These are phyloP conservation scores for Apiospora phragmitis DNA, from an alignment of 2,329 filamentous ascomycete genomes.

Conservation along the genomic window DNA sequence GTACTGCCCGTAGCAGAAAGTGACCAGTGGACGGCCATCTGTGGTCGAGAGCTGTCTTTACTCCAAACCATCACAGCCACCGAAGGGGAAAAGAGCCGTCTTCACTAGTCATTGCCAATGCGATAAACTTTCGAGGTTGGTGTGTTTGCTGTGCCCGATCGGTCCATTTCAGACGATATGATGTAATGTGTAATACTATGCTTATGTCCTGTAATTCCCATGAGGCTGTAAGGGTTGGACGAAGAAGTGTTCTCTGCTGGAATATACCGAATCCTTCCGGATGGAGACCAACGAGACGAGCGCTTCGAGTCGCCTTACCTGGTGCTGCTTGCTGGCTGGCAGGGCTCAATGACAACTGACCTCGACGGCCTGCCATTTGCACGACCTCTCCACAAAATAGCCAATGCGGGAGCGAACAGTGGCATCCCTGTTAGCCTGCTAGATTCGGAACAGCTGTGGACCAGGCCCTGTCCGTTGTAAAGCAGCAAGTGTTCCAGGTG, in stretches of 20 bases:
- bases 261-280: not conserved
- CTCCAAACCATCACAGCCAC: conserved; percentile 6
- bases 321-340: not conserved
- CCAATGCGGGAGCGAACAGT: conserved; percentile 9
- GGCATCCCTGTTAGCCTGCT: not conserved
- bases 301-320: not conserved
- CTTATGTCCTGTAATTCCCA: not conserved
- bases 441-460: not conserved
- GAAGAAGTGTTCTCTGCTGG: too few species aligned
- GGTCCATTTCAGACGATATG: not conserved
- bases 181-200: not conserved
- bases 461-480: conserved; percentile 36
- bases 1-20: not conserved
- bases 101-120: not conserved
- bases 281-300: not conserved
- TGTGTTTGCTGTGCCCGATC: not conserved
- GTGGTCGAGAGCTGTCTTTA: not conserved
- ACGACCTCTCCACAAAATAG: conserved; percentile 5
- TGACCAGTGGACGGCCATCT: not conserved
- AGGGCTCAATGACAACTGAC: not conserved
- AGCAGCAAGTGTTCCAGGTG: conserved; percentile 44
- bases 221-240: not conserved
- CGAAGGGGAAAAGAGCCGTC: not conserved
- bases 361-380: not conserved
- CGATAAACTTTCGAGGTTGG: conserved; percentile 1